Base-by-base conservation (phyloP, 2,329 filamentous ascomycete genomes). In the Alternaria triticina region DNA sequence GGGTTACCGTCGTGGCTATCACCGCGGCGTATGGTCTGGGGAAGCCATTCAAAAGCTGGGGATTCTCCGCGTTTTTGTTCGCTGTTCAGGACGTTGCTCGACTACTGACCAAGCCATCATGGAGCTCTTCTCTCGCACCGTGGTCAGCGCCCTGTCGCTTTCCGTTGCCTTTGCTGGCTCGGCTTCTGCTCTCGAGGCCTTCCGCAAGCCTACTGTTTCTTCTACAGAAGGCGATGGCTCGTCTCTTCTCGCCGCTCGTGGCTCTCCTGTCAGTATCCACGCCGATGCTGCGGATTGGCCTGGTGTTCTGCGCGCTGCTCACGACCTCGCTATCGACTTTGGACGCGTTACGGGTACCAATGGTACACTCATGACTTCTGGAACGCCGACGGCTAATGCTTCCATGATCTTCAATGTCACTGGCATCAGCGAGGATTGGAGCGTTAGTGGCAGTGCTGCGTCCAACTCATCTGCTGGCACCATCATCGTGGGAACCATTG, bases 401-500 rank as follows among this genome's bases (percentile, higher is more conserved):
- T 79, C 76, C 2, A 75, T 76, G 57, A 83, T 82, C 54, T 81
- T 80, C 70, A 82, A 82, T 58, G 75, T 81, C 52, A 82, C 80
- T 22, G 78, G 79, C 4, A 77, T 78, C 64, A 77, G 66, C 30
- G 62, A 67, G 7, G 72, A 77, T 28, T 82, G 81, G 75, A 76
- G 66, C 30, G 71, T 78, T 30, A 70, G 72, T 11, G 58, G 55
- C 22, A 62, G 60, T 27, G 59, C 40, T 9, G 59, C 62, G 1
- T 43, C 66, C 5, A 59, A 60, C 11, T 51, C 66, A 5, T 60
- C 67, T 33, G 61, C 61, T 10, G 79, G 79, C 23, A 85, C 88
- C 15, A 88, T 93, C 65, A 90, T 93, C 56, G 88, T 86, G 8
- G 90, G 90, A 5, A 92, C 90, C 0, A 83, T 93, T 50, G 89